Evolutionary conservation across 805 yeast species (phyloP).

Genomic region (Ogataea minuta): DNA sequence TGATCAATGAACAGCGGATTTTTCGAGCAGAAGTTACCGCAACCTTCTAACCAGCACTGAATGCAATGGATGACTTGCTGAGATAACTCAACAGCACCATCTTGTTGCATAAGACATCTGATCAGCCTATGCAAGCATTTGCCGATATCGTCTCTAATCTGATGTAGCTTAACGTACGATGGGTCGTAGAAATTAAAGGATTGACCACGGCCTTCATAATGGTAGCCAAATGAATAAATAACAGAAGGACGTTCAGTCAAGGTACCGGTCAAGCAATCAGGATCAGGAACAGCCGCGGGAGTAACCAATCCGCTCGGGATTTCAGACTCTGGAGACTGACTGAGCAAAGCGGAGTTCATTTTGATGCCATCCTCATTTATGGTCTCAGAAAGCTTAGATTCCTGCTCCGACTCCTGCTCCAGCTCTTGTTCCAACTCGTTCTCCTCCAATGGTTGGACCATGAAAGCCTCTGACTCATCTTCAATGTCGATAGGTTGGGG

Average conservation of each 20-base stretch:
- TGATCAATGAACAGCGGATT: slow-evolving; percentile 31
- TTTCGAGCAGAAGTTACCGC: slow-evolving; percentile 30
- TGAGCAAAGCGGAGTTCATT: slow-evolving; percentile 1
- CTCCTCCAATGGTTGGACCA: neutral
- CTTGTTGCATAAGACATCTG: slow-evolving; percentile 45
- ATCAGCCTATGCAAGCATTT: slow-evolving; percentile 57
- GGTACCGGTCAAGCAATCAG: slow-evolving; percentile 45
- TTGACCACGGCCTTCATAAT: slow-evolving; percentile 23
- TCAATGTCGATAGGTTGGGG: slow-evolving; percentile 1
- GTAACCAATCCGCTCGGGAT: slow-evolving; percentile 30
- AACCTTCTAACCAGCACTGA: slow-evolving; percentile 55
- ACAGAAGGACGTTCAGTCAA: slow-evolving; percentile 27
- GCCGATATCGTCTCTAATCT: slow-evolving; percentile 51
- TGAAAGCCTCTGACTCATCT: neutral
- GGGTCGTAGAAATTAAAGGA: slow-evolving; percentile 34
- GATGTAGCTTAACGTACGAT: slow-evolving; percentile 54
- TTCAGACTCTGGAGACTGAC: slow-evolving; percentile 30
- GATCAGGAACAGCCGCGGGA: slow-evolving; percentile 35
- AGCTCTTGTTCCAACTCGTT: neutral
- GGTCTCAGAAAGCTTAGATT: neutral
- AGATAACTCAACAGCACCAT: slow-evolving; percentile 63
- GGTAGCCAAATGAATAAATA: slow-evolving; percentile 31
- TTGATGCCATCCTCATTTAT: neutral
- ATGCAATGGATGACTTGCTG: slow-evolving; percentile 61
- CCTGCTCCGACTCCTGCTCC: slow-evolving; percentile 5